These are phyloP conservation scores for Neurospora sp. DNA, from an alignment of 495 filamentous ascomycete species.

Conservation along the genomic window DNA sequence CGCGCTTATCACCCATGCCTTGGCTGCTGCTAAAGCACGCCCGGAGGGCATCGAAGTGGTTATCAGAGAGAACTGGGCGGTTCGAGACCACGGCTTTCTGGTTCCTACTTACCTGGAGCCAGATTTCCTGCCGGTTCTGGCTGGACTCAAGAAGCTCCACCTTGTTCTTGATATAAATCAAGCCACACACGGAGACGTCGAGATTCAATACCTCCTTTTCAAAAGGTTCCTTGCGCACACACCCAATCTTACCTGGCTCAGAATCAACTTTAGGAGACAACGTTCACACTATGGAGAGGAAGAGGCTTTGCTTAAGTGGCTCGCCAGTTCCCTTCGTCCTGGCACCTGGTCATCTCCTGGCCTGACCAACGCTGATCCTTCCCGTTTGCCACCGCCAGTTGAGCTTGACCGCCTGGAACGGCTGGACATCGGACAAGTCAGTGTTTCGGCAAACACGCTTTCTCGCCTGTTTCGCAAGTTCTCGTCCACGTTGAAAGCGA, in stretches of 20 bases:
- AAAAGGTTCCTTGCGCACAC: slow-evolving; percentile 19
- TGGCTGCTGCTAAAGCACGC: slow-evolving; percentile 22
- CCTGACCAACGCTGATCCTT: not conserved
- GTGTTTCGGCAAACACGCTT: not conserved
- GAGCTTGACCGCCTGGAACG: not conserved
- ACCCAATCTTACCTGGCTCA: slow-evolving; percentile 24
- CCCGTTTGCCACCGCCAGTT: not conserved
- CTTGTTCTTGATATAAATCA: slow-evolving; percentile 13
- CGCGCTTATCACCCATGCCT: slow-evolving; percentile 19
- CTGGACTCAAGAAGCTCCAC: slow-evolving; percentile 26
- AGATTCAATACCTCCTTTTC: not conserved
- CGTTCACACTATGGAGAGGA: not conserved
- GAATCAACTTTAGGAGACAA: slow-evolving; percentile 21
- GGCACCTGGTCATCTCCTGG: not conserved
- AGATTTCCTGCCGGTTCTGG: slow-evolving; percentile 18
- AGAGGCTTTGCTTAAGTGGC: not conserved
- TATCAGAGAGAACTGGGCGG: slow-evolving; percentile 11
- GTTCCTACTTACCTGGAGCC: slow-evolving; percentile 23
- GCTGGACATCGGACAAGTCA: not conserved
- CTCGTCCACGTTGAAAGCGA: not conserved
- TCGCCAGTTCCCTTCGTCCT: not conserved
- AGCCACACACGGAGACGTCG: not conserved
- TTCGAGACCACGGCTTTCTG: slow-evolving; percentile 22
- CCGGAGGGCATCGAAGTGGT: slow-evolving; percentile 30
- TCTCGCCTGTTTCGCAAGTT: not conserved